Evolutionary conservation across 169 alveolate species (phyloP).

Genomic region (Eimeria tenella): DNA sequence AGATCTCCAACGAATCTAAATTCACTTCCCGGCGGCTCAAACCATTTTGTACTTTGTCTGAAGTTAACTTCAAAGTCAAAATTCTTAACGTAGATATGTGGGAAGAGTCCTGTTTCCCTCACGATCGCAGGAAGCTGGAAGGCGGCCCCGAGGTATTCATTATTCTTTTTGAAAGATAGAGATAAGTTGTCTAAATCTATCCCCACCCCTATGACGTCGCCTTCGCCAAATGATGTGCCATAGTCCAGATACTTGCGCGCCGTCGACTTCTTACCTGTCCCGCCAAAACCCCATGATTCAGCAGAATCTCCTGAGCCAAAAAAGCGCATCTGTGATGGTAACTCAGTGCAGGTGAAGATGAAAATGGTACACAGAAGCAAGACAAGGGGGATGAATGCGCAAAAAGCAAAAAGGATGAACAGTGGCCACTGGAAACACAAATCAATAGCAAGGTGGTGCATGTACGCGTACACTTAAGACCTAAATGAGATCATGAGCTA

Average conservation of each 20-base stretch:
- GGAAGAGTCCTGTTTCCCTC: constrained; percentile 68
- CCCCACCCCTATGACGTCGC: constrained; percentile 62
- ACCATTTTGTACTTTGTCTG: background rate
- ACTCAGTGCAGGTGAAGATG: background rate
- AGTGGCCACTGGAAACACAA: background rate
- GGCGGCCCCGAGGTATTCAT: constrained; percentile 51
- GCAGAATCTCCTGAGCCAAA: constrained; percentile 38
- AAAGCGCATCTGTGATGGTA: background rate
- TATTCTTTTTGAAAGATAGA: constrained; percentile 54
- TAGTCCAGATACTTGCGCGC: constrained; percentile 40
- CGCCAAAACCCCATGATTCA: constrained; percentile 76
- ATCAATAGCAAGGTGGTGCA: too few relatives aligned
- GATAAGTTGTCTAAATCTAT: constrained; percentile 35
- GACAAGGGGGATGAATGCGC: background rate
- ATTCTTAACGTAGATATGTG: constrained; percentile 59
- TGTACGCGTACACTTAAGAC: background rate
- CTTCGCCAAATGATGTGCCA: constrained; percentile 60
- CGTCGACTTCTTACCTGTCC: constrained; percentile 73
- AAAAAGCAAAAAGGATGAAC: too few relatives aligned
- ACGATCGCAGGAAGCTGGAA: constrained; percentile 53
- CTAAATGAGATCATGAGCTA: too few relatives aligned
- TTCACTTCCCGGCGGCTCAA: constrained; percentile 42
- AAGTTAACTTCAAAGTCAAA: constrained; percentile 50
- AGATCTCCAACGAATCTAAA: constrained; percentile 60
- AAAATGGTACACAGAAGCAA: background rate